A percentile compares a stretch with the other conserved stretches of the same genome.
These are phyloP conservation scores for Daldinia decipiens DNA, from an alignment of 495 filamentous ascomycete genomes.

Conservation along the genomic window DNA sequence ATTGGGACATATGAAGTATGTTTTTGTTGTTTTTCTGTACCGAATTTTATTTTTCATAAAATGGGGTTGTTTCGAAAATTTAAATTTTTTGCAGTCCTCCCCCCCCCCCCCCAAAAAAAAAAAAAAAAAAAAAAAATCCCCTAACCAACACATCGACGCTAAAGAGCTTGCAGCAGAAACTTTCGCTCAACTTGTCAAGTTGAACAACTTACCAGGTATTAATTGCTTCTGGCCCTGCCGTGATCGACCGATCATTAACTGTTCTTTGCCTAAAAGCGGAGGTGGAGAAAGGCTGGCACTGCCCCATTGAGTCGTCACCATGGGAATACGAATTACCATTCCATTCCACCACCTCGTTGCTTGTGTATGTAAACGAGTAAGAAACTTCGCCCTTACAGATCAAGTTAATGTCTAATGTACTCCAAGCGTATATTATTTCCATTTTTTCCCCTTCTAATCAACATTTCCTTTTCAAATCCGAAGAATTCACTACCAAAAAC, in stretches of 20 bases:
- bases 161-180: conserved; percentile 29
- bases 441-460: not conserved
- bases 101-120: too few relatives aligned
- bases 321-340: conserved; percentile 44
- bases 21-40: too few relatives aligned
- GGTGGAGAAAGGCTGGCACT: conserved; percentile 36
- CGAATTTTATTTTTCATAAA: too few relatives aligned
- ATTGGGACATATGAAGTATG: too few relatives aligned
- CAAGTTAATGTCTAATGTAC: not conserved
- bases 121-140: too few relatives aligned
- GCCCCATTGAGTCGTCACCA: conserved; percentile 35
- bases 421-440: not conserved
- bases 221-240: conserved; percentile 27
- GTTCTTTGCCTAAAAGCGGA: conserved; percentile 40
- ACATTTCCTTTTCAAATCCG: not conserved
- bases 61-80: too few relatives aligned
- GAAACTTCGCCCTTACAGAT: conserved; percentile 16
- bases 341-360: conserved; percentile 19
- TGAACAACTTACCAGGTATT: not conserved
- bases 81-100: too few relatives aligned
- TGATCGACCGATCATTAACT: conserved; percentile 39
- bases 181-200: not conserved
- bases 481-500: not conserved
- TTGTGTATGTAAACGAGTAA: conserved; percentile 22
- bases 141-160: conserved; percentile 35